Base-by-base conservation (phyloP, 192 early-diverging fungal genomes). In the Nowakowskiella sp. region DNA sequence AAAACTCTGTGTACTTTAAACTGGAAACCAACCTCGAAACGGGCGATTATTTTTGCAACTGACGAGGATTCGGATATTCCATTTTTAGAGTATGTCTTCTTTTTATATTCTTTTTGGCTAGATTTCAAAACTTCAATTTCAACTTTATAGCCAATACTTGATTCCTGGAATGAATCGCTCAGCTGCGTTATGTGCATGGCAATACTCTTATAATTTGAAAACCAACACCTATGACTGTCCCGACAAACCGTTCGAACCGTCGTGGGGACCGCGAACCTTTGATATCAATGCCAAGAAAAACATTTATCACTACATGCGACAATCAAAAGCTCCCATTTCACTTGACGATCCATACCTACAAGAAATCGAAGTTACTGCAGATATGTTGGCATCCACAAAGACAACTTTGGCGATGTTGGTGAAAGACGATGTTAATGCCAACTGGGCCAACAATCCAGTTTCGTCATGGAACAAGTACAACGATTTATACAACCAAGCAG, bases 241-340 rank as follows among this genome's bases (percentile, higher is more conserved):
- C 32, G 2, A 10, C 33, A 44, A 31, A 4, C n/a, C n/a, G n/a
- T n/a, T n/a, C n/a, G n/a, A 6, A 13, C 1, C 55, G 4, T 21
- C 26, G 59, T 21, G 63, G 61, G 31, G 57, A 57, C 50, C 24
- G 26, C 9, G 59, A 55, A 30, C 31, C 49, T 13, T 21, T 31
- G 1, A 51, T 43, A 19, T 28, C n/a, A 1, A 55, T 44, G 46
- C 24, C 22, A 10, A 53, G n/a, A n/a, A n/a, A n/a, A n/a, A n/a
- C n/a, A n/a, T 49, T 47, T 30, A 29, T 13, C 63, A 65, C 22
- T 65, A 58, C 63, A 49, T 48, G 47, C 63, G 67, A 26, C 49
- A 33, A 19, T 29, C 62, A n/a, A 28, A 39, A 0, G 30, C 9
- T 4, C 47, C 45, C 2, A 29, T 69, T 25, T 29, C 44, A 8